Percentiles rank a stretch among this genome's conserved stretches.
Evolutionary conservation across 495 filamentous ascomycete genomes (phyloP).

Genomic region (Bathelium albidoporum): DNA sequence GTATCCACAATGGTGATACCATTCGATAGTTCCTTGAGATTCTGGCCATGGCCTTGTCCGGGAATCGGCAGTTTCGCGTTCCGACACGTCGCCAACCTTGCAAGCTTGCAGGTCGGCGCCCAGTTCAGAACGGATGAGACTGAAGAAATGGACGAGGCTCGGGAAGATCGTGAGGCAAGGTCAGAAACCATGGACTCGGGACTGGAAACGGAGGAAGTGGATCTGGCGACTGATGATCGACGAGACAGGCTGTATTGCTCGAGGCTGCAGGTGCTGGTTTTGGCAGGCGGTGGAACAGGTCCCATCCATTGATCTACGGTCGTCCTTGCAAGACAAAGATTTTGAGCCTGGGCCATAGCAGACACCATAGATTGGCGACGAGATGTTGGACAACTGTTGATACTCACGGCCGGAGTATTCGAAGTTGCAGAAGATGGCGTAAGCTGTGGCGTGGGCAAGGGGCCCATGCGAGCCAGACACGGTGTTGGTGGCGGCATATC

Average conservation of each 20-base stretch:
- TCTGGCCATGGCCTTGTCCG: background rate
- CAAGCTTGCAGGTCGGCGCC: conserved; percentile 51
- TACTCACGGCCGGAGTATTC: conserved; percentile 87
- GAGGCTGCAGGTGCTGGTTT: background rate
- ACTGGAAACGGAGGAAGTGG: conserved; percentile 67
- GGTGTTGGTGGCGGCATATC: conserved; percentile 29
- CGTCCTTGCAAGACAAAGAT: conserved; percentile 53
- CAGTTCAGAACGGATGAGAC: conserved; percentile 53
- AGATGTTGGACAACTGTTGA: conserved; percentile 31
- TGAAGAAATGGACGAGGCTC: conserved; percentile 41
- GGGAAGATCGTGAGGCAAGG: conserved; percentile 46
- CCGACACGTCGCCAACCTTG: conserved; percentile 73
- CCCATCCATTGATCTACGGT: conserved; percentile 36
- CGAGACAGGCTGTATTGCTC: conserved; percentile 31
- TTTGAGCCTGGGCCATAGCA: conserved; percentile 70
- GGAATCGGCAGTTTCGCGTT: conserved; percentile 49
- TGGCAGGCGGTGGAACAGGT: conserved; percentile 16
- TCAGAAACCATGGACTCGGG: conserved; percentile 90
- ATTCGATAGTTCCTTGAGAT: background rate
- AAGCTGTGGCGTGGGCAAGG: conserved; percentile 68
- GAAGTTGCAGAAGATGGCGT: conserved; percentile 66
- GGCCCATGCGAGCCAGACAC: conserved; percentile 47
- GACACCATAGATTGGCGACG: conserved; percentile 61
- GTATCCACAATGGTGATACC: background rate
- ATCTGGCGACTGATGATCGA: conserved; percentile 53